Evolutionary conservation across 352 stramenopile genomes (phyloP).

Genomic region (Globisporangium heterothallicum): DNA sequence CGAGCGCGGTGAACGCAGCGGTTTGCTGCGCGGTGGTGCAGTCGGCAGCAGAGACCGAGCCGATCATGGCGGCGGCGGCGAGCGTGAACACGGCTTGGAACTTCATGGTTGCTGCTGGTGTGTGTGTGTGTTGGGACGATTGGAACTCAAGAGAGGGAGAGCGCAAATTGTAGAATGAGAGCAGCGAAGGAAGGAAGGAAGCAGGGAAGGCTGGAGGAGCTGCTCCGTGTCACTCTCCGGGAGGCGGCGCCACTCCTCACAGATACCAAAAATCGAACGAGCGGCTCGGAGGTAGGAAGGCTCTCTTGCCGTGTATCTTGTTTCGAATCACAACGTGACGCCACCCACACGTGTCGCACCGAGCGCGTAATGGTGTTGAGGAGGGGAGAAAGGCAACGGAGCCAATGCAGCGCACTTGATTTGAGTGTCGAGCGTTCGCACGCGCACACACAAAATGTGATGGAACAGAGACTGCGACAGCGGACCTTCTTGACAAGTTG

Average conservation of each 20-base stretch:
- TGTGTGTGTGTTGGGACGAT: background rate
- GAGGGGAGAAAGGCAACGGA: no score
- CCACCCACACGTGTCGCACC: conserved; percentile 3
- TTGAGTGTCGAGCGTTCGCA: no score
- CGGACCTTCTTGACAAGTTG: no score
- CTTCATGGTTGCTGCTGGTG: conserved; percentile 2
- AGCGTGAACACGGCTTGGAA: conserved; percentile 5
- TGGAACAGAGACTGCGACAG: no score
- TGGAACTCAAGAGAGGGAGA: conserved; percentile 9
- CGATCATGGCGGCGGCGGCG: background rate
- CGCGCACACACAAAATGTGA: no score
- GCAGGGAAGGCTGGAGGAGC: background rate
- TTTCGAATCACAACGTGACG: conserved; percentile 9
- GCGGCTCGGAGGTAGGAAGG: background rate
- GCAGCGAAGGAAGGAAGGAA: background rate
- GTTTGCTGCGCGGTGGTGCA: background rate
- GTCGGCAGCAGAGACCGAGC: background rate
- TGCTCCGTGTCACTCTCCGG: no score
- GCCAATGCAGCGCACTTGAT: no score
- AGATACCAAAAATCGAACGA: conserved; percentile 6
- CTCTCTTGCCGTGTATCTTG: background rate
- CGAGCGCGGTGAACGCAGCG: conserved; percentile 7
- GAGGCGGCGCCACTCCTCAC: no score
- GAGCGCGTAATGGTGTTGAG: background rate
- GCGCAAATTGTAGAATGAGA: conserved; percentile 13